Conservation (phyloP, 176 grass and related monocot genomes). For the Avena sativa region DNA sequence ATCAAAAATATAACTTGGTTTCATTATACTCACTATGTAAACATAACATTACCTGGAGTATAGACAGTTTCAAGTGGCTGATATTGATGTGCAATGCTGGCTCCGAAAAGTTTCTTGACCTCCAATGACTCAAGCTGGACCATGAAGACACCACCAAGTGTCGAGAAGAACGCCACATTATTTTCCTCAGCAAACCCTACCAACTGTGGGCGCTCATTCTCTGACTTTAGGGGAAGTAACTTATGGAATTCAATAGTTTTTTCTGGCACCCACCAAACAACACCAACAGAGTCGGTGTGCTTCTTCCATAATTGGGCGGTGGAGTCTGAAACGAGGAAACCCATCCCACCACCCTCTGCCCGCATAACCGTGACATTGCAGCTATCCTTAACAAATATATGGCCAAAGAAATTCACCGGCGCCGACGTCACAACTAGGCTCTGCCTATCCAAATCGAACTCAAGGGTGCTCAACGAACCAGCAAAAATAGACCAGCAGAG, state of each 20-base stretch:
- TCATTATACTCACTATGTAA: no score
- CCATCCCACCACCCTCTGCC: background rate
- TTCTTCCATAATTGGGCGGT: background rate
- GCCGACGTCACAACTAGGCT: background rate
- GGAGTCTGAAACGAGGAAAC: background rate
- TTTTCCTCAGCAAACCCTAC: background rate
- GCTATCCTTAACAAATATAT: no score
- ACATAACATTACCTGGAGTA: slow-evolving; percentile 8
- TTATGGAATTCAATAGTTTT: slow-evolving; percentile 1
- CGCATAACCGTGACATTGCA: background rate
- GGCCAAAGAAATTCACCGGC: background rate
- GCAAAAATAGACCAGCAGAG: background rate
- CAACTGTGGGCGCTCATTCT: background rate
- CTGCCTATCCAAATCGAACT: background rate
- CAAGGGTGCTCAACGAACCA: background rate
- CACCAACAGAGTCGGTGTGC: background rate
- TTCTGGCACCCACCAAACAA: background rate
- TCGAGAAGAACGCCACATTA: background rate
- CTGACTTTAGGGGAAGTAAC: background rate
- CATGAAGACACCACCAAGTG: background rate
- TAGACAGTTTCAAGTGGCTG: background rate
- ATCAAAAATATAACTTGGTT: no score
- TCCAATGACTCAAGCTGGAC: background rate
- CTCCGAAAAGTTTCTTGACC: background rate
- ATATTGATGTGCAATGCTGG: background rate